Base-by-base conservation (phyloP, 345 rosid species). In the Eucalyptus melliodora region DNA sequence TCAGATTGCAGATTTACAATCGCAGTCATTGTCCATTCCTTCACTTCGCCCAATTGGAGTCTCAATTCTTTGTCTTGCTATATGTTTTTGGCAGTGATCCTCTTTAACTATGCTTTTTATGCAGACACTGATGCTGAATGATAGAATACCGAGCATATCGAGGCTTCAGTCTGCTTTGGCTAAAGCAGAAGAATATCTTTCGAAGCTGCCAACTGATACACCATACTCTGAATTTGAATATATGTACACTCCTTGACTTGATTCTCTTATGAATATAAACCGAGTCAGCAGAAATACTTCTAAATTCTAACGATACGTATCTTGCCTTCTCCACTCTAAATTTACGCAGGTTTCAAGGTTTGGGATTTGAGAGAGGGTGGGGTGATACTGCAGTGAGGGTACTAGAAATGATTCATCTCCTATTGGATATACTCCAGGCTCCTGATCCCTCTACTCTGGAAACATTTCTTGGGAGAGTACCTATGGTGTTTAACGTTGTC, bases 351-450 rank as follows among this genome's bases (percentile, higher is more conserved):
- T 60, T 97, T 56, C 99, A 98, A 92, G 99, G 96, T 90, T 91
- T 94, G 99, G 99, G 99, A 86, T 97, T 98, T 92, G 99, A 96
- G 96, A 96, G 93, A 95, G 99, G 99, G 60, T 98, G 99, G 99
- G 99, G 99, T 37, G 99, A 97, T 91, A 96, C 96, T 86, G 99
- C 99, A 50, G 93, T 49, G 16, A 90, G 96, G 91, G 99, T 96
- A 10, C 90, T 95, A 80, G 96, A 96, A 92, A 96, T 92, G 94
- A 94, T 96, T 93, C 95, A 96, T 92, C 99, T 97, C 85, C 97
- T 98, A 88, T 93, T 92, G 88, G 99, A 97, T 92, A 97, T 96
- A 88, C 96, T 98, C 91, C 99, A 98, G 89, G 99, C 99, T 88
- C 99, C 99, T 17, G 99, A 97, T 92, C 99, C 99, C 50, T 93